Conservation (phyloP, 2,329 filamentous ascomycete genomes). For the Hypomyces rosellus region DNA sequence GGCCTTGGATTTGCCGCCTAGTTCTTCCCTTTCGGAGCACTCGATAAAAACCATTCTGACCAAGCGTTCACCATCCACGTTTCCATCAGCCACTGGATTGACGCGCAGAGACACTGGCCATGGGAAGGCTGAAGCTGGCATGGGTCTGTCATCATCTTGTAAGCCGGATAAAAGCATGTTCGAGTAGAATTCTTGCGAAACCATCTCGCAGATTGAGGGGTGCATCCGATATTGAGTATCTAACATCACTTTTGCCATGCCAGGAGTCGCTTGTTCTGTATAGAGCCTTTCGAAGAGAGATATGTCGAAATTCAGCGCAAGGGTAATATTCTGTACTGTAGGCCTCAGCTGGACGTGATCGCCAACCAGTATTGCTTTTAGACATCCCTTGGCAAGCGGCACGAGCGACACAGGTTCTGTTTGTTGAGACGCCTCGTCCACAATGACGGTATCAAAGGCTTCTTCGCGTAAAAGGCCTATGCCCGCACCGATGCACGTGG, state of each 20-base stretch:
- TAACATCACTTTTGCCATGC: conserved; percentile 32
- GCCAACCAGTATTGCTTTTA: conserved; percentile 37
- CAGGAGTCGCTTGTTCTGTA: conserved; percentile 4
- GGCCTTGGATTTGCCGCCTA: conserved; percentile 32
- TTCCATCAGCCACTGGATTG: too few relatives aligned
- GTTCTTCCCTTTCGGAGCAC: conserved; percentile 28
- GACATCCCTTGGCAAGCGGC: conserved; percentile 35
- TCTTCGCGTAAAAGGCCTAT: conserved; percentile 34
- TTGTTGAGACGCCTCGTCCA: conserved; percentile 42
- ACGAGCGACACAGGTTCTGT: conserved; percentile 36
- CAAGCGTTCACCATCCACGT: too few relatives aligned
- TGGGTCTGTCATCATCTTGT: conserved; percentile 13
- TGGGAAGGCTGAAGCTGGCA: conserved; percentile 14
- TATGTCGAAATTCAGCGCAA: conserved; percentile 31
- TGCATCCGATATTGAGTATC: conserved; percentile 41
- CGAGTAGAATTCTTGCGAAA: conserved; percentile 34
- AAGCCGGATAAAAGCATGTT: conserved; percentile 29
- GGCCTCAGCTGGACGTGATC: conserved; percentile 42
- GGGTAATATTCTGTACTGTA: conserved; percentile 31
- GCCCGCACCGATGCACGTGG: conserved; percentile 37
- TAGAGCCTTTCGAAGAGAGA: conserved; percentile 39
- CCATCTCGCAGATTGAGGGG: conserved; percentile 31
- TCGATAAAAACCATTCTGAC: conserved; percentile 29
- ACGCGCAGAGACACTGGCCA: conserved; percentile 6
- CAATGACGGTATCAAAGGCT: conserved; percentile 33